Conservation (phyloP, 2,329 filamentous ascomycete genomes). For the Fusarium ambrosium region DNA sequence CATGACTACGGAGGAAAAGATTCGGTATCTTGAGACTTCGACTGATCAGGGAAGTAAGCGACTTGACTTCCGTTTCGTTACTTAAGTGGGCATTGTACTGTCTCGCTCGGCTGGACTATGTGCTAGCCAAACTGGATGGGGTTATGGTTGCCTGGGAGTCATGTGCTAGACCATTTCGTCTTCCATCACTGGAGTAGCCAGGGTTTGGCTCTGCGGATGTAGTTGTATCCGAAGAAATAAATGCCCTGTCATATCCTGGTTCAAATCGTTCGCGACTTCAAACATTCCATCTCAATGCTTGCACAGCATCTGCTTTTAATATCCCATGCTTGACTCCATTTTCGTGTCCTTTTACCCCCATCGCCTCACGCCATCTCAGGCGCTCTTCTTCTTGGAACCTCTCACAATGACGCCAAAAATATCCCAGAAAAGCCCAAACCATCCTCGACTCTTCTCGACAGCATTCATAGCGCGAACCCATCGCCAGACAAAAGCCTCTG, state of each 20-base stretch:
- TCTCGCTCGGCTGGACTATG: not conserved
- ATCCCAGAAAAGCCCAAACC: constrained; percentile 15
- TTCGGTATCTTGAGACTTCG: not conserved
- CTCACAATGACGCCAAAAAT: not conserved
- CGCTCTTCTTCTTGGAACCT: not conserved
- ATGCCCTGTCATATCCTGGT: not conserved
- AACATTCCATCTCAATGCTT: not conserved
- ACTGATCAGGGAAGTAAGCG: not conserved
- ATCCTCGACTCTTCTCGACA: constrained; percentile 5
- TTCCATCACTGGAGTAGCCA: not conserved
- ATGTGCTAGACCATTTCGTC: too few species aligned
- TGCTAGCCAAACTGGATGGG: not conserved
- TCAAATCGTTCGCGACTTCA: not conserved
- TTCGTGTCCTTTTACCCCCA: not conserved
- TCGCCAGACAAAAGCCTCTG: constrained; percentile 12
- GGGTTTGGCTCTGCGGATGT: not conserved
- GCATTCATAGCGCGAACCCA: constrained; percentile 13
- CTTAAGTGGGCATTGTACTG: not conserved
- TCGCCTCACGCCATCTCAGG: not conserved
- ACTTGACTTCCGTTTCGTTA: not conserved
- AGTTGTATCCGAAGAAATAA: not conserved
- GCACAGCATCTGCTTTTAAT: not conserved
- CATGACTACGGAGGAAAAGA: not conserved
- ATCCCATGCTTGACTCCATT: not conserved
- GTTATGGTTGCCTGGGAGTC: not conserved